phyloP scores from a whole-genome alignment of 139 green algal species.

The Desmodesmus armatus region DNA sequence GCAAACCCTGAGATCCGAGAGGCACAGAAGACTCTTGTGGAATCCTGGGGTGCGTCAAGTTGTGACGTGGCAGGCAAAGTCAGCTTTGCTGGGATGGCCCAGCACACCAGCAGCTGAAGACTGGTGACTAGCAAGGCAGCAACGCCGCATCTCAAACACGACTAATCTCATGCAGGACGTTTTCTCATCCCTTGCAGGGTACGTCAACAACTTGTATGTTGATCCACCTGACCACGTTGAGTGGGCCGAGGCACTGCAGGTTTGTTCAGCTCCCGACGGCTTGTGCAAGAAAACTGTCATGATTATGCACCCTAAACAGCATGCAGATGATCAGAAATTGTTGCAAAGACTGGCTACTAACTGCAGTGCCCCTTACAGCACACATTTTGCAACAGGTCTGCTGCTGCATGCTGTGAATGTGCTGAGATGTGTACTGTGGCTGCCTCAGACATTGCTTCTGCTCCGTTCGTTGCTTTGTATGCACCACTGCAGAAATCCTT shows the following conservation, averaged over 20 bases:
- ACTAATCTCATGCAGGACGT: too few species aligned
- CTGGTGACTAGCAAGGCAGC: too few species aligned
- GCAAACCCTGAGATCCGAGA: slow-evolving; percentile 37
- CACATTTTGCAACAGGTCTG: slow-evolving; percentile 8
- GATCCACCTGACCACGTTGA: slow-evolving; percentile 42
- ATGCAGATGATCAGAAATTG: background rate
- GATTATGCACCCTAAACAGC: too few species aligned
- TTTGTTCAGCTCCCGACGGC: too few species aligned
- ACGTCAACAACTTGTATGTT: slow-evolving; percentile 28
- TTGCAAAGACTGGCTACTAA: background rate
- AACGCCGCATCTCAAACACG: too few species aligned
- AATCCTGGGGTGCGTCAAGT: slow-evolving; percentile 49
- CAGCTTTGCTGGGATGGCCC: too few species aligned
- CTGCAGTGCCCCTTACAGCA: slow-evolving; percentile 33
- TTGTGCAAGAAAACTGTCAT: background rate
- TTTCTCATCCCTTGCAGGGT: background rate
- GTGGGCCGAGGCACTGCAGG: slow-evolving; percentile 45
- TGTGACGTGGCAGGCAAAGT: too few species aligned
- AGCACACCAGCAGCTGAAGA: too few species aligned
- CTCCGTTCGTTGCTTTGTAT: too few species aligned
- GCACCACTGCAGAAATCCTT: slow-evolving; percentile 36
- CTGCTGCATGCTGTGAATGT: too few species aligned
- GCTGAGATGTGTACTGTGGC: too few species aligned
- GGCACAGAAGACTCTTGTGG: slow-evolving; percentile 48
- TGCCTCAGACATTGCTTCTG: too few species aligned